Evolutionary conservation across 176 grass and related monocot genomes (phyloP), one percentile per base, ranked within the genome.

Genomic region (Lolium rigidum): DNA sequence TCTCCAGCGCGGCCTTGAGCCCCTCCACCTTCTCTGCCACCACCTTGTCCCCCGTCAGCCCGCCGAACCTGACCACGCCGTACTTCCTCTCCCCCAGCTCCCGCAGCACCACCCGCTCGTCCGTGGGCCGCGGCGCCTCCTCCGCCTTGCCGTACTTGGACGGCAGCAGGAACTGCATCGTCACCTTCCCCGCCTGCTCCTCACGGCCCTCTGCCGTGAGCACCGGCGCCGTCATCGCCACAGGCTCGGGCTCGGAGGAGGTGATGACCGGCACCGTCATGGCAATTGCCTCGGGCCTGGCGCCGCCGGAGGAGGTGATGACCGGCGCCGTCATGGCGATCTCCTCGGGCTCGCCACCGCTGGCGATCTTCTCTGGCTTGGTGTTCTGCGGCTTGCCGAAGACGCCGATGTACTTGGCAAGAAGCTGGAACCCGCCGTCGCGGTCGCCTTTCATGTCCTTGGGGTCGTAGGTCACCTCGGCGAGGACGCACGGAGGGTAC

Each of bases 261-360:
- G 93, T 95, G 80, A 95, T 86, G 58, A 95, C 95, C 1, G 93
- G 95, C 37, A 91, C 93, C 54, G 93, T 98, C 95, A 98, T 98
- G 86, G 89, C 87, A 54, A 95, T 87, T 35, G 87, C 80, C 89
- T 95, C 89, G 31, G 49, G 10, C 50, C 70, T 25, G 59, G 15
- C 66, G 28, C 47, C 13, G 2, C 49, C 70, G 26, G 55, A 31
- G 67, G 90, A 79, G 68, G 91, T 94, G 85, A 95, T 84, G 71
- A 95, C 95, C 3, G 93, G 95, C 44, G 95, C 92, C 62, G 92
- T 97, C 95, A 97, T 97, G 76, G 89, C 87, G 56, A 97, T 86
- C 46, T 82, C 84, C 86, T 95, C 88, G 37, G 44, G 20, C 46
- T 78, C 25, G 70, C 35, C 61, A 31, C 44, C 55, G 37, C 31